A percentile compares a stretch with the other conserved stretches of the same genome.
Evolutionary conservation across 176 grass and related monocot species (phyloP).

Genomic region (Hsuehochloa calcarea): DNA sequence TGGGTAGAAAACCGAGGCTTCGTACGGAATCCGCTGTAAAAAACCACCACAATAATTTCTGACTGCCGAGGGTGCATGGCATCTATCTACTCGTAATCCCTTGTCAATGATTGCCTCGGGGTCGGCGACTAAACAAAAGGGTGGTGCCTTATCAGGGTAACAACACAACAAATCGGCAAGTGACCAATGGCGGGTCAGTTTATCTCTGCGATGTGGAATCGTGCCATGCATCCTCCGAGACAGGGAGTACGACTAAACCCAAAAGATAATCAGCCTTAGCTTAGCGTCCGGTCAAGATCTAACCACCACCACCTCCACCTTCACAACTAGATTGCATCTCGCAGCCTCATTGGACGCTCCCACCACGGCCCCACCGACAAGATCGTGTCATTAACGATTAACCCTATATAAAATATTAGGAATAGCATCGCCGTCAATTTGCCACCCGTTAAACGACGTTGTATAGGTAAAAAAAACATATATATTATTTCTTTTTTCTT

Average conservation of each 20-base stretch:
- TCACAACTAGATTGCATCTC: conserved; percentile 24
- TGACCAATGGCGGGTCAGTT: not conserved
- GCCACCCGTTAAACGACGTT: no score
- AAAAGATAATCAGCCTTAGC: conserved; percentile 17
- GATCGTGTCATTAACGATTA: not conserved
- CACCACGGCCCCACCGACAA: not conserved
- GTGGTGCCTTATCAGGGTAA: not conserved
- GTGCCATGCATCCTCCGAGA: not conserved
- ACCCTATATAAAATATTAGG: not conserved
- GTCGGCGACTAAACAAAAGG: conserved; percentile 15
- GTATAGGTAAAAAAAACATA: no score
- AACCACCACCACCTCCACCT: conserved; percentile 35
- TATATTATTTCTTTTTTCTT: no score
- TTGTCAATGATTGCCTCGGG: conserved; percentile 46
- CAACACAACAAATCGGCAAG: not conserved
- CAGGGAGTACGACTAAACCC: not conserved
- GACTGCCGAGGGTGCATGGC: not conserved
- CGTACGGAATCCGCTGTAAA: not conserved
- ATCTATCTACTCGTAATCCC: conserved; percentile 15
- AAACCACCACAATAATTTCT: not conserved
- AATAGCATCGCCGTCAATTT: no score
- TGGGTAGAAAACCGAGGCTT: not conserved
- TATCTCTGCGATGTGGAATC: conserved; percentile 22
- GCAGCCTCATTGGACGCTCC: not conserved
- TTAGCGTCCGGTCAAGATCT: conserved; percentile 56